These are phyloP conservation scores for Paraconiothyrium brasiliense DNA, from an alignment of 2,329 filamentous ascomycete species.

Conservation along the genomic window DNA sequence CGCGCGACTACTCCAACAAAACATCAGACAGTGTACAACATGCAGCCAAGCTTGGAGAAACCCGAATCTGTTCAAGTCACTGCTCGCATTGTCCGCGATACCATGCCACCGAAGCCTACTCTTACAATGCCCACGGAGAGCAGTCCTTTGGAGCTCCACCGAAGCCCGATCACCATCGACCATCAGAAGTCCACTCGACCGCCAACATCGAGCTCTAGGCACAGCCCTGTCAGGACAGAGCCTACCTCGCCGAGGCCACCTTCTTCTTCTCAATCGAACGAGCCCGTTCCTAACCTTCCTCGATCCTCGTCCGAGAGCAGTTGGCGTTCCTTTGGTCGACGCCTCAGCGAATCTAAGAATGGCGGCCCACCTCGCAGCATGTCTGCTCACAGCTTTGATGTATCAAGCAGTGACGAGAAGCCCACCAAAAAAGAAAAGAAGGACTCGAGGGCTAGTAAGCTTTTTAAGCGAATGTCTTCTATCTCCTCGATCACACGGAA, in stretches of 20 bases:
- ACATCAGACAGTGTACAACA: slow-evolving; percentile 49
- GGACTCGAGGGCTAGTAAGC: slow-evolving; percentile 66
- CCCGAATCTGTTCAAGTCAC: slow-evolving; percentile 89
- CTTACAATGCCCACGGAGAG: slow-evolving; percentile 59
- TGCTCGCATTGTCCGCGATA: slow-evolving; percentile 80
- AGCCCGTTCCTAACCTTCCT: slow-evolving; percentile 40
- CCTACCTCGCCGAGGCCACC: slow-evolving; percentile 42
- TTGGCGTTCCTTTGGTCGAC: slow-evolving; percentile 49
- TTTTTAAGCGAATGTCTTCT: slow-evolving; percentile 74
- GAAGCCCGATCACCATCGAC: slow-evolving; percentile 71
- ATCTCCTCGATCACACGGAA: slow-evolving; percentile 64
- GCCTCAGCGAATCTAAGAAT: slow-evolving; percentile 48
- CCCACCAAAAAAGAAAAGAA: slow-evolving; percentile 61
- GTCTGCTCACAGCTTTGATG: slow-evolving; percentile 37
- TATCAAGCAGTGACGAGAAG: slow-evolving; percentile 49
- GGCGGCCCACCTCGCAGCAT: slow-evolving; percentile 37
- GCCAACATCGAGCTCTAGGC: slow-evolving; percentile 35
- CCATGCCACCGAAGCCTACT: slow-evolving; percentile 46
- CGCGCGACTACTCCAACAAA: slow-evolving; percentile 28
- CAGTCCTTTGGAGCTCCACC: slow-evolving; percentile 60
- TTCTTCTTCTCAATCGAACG: slow-evolving; percentile 44
- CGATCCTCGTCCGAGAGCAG: slow-evolving; percentile 52
- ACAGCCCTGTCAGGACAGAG: slow-evolving; percentile 35
- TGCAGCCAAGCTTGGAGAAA: slow-evolving; percentile 51
- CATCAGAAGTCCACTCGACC: slow-evolving; percentile 57